Conservation (phyloP, 176 grass and related monocot genomes). For the Alopecurus myosuroides region DNA sequence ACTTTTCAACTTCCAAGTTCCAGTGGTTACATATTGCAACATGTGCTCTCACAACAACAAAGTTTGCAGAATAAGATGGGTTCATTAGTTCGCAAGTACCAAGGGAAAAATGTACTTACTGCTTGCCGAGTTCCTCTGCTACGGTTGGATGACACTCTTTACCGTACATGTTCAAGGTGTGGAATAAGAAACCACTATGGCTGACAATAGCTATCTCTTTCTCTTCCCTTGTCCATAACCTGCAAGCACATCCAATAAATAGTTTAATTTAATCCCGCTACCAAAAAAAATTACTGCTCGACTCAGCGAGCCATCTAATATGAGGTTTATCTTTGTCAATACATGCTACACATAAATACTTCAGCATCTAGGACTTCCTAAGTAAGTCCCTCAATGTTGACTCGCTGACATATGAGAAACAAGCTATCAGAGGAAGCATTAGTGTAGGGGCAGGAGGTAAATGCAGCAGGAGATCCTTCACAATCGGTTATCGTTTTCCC, state of each 20-base stretch:
- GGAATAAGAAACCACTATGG: slow-evolving; percentile 72
- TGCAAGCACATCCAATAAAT: slow-evolving; percentile 26
- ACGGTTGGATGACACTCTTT: slow-evolving; percentile 64
- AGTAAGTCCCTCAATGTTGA: neutral
- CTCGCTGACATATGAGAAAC: neutral
- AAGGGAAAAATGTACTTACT: slow-evolving; percentile 48
- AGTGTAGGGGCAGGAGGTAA: neutral
- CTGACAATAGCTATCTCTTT: slow-evolving; percentile 85
- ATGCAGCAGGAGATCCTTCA: neutral
- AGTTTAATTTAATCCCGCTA: neutral
- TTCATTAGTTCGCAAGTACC: neutral
- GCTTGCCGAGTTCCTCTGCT: slow-evolving; percentile 48
- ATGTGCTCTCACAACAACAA: neutral
- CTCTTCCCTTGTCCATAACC: slow-evolving; percentile 94
- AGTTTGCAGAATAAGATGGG: neutral
- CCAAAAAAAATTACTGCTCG: neutral
- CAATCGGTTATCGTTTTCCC: neutral
- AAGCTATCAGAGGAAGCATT: neutral
- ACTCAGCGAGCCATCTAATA: neutral
- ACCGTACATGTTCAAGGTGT: slow-evolving; percentile 65
- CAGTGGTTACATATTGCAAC: neutral
- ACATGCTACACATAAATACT: neutral
- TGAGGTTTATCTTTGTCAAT: neutral
- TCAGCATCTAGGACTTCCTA: neutral
- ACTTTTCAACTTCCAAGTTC: neutral